Base-by-base conservation (phyloP, 371 early-diverging fungal genomes). In the Actinomucor elegans region DNA sequence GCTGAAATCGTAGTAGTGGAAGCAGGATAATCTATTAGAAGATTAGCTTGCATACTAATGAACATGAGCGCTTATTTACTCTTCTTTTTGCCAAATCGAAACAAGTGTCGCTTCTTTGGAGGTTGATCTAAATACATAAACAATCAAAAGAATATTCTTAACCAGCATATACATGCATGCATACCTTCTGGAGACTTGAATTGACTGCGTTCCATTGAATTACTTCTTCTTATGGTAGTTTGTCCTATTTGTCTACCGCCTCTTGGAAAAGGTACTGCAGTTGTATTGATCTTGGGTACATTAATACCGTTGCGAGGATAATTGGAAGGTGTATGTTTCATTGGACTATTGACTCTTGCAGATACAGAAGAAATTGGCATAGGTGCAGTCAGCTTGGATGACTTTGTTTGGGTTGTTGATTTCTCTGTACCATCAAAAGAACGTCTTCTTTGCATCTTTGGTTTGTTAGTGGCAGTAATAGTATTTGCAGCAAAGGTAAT, bases 51-150 rank as follows among this genome's bases (percentile, higher is more conserved):
- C n/a, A n/a, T n/a, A n/a, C n/a, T n/a, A n/a, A n/a, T n/a, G 36
- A 28, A 24, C 15, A 23, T 29, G 3, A 12, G 20, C 18, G 28
- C 18, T 12, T 8, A 50, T 59, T 56, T 58, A 71, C 75, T 61
- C 51, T 75, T 75, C 47, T 67, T 68, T 52, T 64, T 71, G 26
- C 64, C 63, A 32, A 75, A 62, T 29, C 75, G 52, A 40, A 66
- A 59, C 23, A 69, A 55, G 10, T 48, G 47, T 31, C 64, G 29
- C 5, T 51, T 61, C 29, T 55, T 61, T 7, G 54, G 46, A 27
- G 55, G 56, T 36, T 55, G 59, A 38, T 59, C 59, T 64, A 55
- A 20, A 28, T 8, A 7, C 4, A 46, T 27, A 44, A 26, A 14
- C 15, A 26, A 17, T 27, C 33, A 38, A 43, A 28, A n/a, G 9